Evolutionary conservation across 108 stramenopile genomes (phyloP).

Genomic region (Cyclotella distinguenda): DNA sequence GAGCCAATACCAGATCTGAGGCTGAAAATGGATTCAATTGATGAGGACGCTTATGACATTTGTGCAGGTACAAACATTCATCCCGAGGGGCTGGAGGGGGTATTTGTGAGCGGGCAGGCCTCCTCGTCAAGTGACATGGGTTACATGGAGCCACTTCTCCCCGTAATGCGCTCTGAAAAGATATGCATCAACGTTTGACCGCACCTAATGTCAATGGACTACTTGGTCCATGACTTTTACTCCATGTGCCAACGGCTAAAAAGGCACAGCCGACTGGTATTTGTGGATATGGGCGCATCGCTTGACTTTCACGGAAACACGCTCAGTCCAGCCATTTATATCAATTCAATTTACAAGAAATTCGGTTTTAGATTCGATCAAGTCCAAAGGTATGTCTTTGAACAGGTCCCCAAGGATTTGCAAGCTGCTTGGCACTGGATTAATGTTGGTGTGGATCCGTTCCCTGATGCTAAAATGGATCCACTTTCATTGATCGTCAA

Average conservation of each 20-base stretch:
- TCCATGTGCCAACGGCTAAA: conserved; percentile 59
- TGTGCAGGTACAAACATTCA: not conserved
- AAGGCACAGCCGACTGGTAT: conserved; percentile 32
- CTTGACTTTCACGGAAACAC: conserved; percentile 46
- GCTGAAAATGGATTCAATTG: not conserved
- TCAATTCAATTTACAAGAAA: conserved; percentile 42
- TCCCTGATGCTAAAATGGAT: conserved; percentile 37
- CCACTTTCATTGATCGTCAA: conserved; percentile 49
- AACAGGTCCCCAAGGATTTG: conserved; percentile 26
- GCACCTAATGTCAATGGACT: conserved; percentile 39
- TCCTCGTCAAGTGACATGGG: conserved; percentile 27
- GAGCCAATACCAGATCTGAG: not conserved
- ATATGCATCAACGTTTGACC: conserved; percentile 9
- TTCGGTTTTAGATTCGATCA: conserved; percentile 76
- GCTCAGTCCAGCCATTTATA: conserved; percentile 24
- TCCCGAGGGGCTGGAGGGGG: conserved; percentile 13
- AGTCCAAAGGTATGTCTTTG: conserved; percentile 61
- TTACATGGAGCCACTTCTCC: conserved; percentile 50
- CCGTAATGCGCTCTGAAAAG: conserved; percentile 43
- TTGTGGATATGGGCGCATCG: conserved; percentile 71
- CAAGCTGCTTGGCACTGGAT: conserved; percentile 38
- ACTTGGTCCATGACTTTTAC: conserved; percentile 72
- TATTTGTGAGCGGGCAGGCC: conserved; percentile 24
- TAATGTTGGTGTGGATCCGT: conserved; percentile 34
- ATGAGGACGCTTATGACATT: not conserved